phyloP scores from a whole-genome alignment of 73 alveolate genomes.

The Paramecium sexaurelia region DNA sequence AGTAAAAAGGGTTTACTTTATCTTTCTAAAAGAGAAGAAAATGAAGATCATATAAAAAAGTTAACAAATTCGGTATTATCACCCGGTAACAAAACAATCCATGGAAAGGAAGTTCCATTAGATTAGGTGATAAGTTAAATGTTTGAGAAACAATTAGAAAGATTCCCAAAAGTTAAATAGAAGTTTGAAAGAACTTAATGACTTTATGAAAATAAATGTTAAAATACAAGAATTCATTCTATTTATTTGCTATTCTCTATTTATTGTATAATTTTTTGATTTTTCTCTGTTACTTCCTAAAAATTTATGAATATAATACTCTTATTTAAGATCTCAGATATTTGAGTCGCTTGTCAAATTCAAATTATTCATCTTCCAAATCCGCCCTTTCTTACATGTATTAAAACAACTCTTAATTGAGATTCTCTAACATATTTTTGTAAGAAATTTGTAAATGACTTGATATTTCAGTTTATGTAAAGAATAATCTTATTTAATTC shows the following conservation, averaged over 20 bases:
- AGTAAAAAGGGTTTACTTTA: slow-evolving; percentile 28
- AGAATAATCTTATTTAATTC: not conserved
- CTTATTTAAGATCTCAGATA: not conserved
- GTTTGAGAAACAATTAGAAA: not conserved
- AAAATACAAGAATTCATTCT: slow-evolving; percentile 7
- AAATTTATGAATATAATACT: not conserved
- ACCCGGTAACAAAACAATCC: not conserved
- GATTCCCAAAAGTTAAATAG: not conserved
- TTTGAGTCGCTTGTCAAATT: slow-evolving; percentile 3
- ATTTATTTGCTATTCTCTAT: slow-evolving; percentile 32
- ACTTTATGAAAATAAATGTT: not conserved
- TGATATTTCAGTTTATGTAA: slow-evolving; percentile 17
- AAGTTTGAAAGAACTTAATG: slow-evolving; percentile 34
- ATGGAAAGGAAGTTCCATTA: not conserved
- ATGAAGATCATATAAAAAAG: not conserved
- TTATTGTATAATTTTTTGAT: not conserved
- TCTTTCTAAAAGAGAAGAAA: slow-evolving; percentile 27
- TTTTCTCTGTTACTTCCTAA: slow-evolving; percentile 43
- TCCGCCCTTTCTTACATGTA: slow-evolving; percentile 49
- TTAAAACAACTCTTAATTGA: slow-evolving; percentile 5
- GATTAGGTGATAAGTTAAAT: not conserved
- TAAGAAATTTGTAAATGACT: slow-evolving; percentile 30
- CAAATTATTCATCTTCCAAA: slow-evolving; percentile 40
- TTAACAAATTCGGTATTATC: not conserved
- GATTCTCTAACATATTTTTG: slow-evolving; percentile 24